A percentile compares a stretch with the other conserved stretches of the same genome.
Evolutionary conservation across 495 filamentous ascomycete species (phyloP).

Genomic region (Tirmania nivea): DNA sequence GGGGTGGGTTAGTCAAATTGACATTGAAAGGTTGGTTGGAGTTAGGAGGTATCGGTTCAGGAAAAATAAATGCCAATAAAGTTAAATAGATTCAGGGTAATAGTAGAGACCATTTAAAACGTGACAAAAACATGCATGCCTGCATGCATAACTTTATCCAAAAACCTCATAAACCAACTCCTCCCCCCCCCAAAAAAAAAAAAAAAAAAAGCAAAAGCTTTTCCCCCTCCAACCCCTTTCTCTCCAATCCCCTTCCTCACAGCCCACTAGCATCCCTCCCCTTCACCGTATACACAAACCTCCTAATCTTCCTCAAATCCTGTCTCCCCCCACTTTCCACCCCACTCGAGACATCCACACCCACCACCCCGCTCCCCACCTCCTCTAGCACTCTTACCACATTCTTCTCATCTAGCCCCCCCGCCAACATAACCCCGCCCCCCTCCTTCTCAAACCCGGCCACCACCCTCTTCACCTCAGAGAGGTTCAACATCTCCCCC

Average conservation of each 20-base stretch:
- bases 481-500: constrained; percentile 49
- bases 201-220: no score
- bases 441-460: constrained; percentile 32
- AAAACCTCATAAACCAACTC: no score
- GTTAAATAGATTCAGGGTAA: no score
- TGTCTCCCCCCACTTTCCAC: constrained; percentile 72
- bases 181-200: no score
- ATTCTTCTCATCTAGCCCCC: constrained; percentile 58
- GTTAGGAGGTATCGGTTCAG: no score
- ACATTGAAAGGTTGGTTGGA: no score
- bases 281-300: constrained; percentile 59
- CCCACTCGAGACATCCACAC: constrained; percentile 82
- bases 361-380: constrained; percentile 38
- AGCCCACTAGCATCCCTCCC: constrained; percentile 8
- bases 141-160: no score
- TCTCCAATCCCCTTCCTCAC: neutral
- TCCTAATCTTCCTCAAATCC: constrained; percentile 57
- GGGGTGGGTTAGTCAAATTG: no score
- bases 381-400: constrained; percentile 40
- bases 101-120: no score
- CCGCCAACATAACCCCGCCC: constrained; percentile 54
- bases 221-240: no score
- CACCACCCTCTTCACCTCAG: constrained; percentile 33
- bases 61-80: no score
- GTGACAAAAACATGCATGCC: no score